Percentiles rank a stretch among this genome's conserved stretches.
Evolutionary conservation across 768 basidiomycete genomes (phyloP).

Genomic region (Xanthoconium purpureum): DNA sequence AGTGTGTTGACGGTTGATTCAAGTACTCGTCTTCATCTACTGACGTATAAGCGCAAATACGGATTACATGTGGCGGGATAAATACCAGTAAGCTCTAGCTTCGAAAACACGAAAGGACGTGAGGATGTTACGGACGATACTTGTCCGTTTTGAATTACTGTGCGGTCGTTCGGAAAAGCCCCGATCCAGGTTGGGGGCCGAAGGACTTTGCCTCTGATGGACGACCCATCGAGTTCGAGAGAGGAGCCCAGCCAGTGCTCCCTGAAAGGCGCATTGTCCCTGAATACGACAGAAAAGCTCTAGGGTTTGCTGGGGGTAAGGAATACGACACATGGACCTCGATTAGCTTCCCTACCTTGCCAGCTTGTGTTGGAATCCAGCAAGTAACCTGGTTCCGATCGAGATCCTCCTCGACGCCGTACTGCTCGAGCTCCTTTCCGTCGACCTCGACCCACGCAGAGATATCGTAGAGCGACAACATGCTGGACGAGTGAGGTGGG

Average conservation of each 20-base stretch:
- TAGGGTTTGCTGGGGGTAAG: slow-evolving; percentile 8
- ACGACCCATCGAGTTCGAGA: slow-evolving; percentile 21
- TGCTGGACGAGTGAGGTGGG: slow-evolving; percentile 2
- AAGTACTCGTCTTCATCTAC: slow-evolving; percentile 29
- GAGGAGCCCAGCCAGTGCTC: slow-evolving; percentile 3
- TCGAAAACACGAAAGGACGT: slow-evolving; percentile 26
- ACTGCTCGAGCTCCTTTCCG: slow-evolving; percentile 23
- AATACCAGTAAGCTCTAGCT: slow-evolving; percentile 29
- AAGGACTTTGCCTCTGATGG: slow-evolving; percentile 5
- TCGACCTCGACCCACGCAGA: slow-evolving; percentile 31
- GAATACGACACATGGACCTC: not conserved
- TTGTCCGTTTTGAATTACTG: not conserved
- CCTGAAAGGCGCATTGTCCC: slow-evolving; percentile 8
- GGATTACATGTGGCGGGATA: not conserved
- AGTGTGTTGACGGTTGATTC: slow-evolving; percentile 8
- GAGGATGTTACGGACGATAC: slow-evolving; percentile 13
- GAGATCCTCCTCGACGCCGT: slow-evolving; percentile 20
- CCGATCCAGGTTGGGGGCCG: not conserved
- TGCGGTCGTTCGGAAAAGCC: slow-evolving; percentile 1
- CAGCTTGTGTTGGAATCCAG: slow-evolving; percentile 27
- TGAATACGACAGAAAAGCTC: slow-evolving; percentile 27
- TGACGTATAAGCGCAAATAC: slow-evolving; percentile 4
- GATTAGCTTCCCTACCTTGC: slow-evolving; percentile 21
- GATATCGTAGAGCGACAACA: slow-evolving; percentile 22
- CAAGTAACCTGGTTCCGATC: slow-evolving; percentile 23